Conservation (phyloP, 179 eudicot species). For the Spergularia azorica region DNA sequence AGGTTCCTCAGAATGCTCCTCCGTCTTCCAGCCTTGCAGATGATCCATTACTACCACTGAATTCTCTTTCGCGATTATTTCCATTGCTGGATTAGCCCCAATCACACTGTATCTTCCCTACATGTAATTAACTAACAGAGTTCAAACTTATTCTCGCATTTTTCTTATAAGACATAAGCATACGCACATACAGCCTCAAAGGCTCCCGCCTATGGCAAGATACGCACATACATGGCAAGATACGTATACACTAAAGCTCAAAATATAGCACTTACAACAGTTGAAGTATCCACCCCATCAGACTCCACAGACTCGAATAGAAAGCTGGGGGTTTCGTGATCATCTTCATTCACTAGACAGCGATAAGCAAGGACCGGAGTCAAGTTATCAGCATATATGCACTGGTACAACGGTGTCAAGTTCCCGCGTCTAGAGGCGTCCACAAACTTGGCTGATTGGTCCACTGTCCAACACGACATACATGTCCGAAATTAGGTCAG, state of each 20-base stretch:
- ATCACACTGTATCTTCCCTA: constrained; percentile 81
- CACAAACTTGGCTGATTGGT: constrained; percentile 37
- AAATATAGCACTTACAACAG: constrained; percentile 39
- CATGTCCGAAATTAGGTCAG: not conserved
- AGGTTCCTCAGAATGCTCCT: constrained; percentile 67
- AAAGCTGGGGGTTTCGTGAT: constrained; percentile 69
- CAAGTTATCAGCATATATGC: constrained; percentile 70
- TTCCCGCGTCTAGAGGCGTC: constrained; percentile 59
- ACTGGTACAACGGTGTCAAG: constrained; percentile 55
- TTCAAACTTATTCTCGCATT: too few relatives aligned
- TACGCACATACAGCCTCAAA: constrained; percentile 27
- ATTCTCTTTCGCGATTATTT: constrained; percentile 71
- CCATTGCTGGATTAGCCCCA: constrained; percentile 91
- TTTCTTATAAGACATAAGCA: constrained; percentile 81
- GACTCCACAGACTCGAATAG: constrained; percentile 68
- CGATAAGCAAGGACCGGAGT: constrained; percentile 83
- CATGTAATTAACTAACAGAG: constrained; percentile 9
- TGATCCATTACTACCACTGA: constrained; percentile 69
- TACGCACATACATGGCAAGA: constrained; percentile 66
- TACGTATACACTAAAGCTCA: constrained; percentile 35
- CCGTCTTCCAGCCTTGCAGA: constrained; percentile 54
- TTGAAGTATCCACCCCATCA: constrained; percentile 38
- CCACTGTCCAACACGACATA: constrained; percentile 13
- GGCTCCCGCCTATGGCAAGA: constrained; percentile 7
- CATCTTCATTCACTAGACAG: constrained; percentile 70